Evolutionary conservation across 352 stramenopile species (phyloP).

Genomic region (Vaucheria bursata): DNA sequence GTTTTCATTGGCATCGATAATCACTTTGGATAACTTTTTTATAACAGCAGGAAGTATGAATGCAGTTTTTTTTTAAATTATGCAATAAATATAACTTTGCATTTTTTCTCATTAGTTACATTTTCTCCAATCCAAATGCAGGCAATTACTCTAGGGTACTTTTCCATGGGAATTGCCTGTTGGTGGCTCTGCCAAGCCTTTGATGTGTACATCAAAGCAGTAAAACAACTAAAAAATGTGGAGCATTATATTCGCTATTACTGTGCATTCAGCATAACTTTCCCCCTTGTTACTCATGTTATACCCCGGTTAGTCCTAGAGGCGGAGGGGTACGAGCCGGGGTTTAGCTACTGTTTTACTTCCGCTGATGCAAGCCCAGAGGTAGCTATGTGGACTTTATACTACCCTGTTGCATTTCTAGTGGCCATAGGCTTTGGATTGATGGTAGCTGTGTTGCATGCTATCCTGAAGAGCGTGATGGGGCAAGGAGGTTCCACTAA

Average conservation of each 20-base stretch:
- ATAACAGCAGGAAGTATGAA: no score
- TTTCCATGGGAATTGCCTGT: neutral
- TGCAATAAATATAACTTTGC: no score
- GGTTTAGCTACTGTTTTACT: neutral
- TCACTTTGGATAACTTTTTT: no score
- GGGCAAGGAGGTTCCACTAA: neutral
- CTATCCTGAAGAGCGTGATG: neutral
- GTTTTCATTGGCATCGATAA: no score
- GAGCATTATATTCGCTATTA: neutral
- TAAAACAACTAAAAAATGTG: neutral
- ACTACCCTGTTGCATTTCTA: neutral
- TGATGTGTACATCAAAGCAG: neutral
- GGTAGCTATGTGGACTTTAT: neutral
- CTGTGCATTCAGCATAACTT: neutral
- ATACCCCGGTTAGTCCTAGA: neutral
- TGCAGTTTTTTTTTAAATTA: no score
- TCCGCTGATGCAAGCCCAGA: neutral
- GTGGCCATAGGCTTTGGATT: neutral
- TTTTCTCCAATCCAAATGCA: neutral
- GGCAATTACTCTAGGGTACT: neutral
- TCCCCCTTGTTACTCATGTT: neutral
- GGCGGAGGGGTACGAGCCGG: neutral
- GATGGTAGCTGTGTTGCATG: neutral
- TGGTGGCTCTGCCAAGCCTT: neutral
- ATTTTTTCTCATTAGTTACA: no score